Conservation (phyloP, 2,329 filamentous ascomycete species). For the Hypoxylon rubiginosum region DNA sequence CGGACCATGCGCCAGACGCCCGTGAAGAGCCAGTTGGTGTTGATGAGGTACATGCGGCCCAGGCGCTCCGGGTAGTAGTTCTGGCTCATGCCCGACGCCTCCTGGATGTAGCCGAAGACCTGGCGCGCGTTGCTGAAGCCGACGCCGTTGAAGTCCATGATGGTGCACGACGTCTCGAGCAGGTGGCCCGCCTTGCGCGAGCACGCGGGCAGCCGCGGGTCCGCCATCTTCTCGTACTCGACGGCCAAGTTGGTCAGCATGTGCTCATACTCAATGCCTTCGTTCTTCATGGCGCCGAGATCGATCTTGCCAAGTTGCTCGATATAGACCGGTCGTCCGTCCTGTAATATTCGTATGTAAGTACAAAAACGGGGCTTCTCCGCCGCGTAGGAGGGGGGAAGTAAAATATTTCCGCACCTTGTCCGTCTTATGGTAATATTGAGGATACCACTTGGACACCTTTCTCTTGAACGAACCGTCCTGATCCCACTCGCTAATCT, state of each 20-base stretch:
- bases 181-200: conserved; percentile 91
- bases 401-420: conserved; percentile 64
- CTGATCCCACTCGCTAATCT: conserved; percentile 78
- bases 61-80: conserved; percentile 99
- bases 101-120: conserved; percentile 89
- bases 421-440: conserved; percentile 99
- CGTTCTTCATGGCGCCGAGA: conserved; percentile 89
- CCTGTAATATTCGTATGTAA: conserved; percentile 64
- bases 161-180: conserved; percentile 97
- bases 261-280: conserved; percentile 84
- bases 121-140: conserved; percentile 83
- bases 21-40: conserved; percentile 95
- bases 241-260: conserved; percentile 97
- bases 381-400: background rate
- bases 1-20: conserved; percentile 88
- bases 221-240: conserved; percentile 96
- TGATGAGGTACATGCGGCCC: conserved; percentile 97
- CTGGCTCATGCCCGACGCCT: conserved; percentile 90
- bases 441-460: conserved; percentile 92
- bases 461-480: conserved; percentile 73
- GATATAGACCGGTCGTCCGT: conserved; percentile 97
- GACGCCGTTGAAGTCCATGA: conserved; percentile 98
- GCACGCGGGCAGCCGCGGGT: conserved; percentile 94
- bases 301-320: conserved; percentile 96
- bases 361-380: background rate